Evolutionary conservation across 768 basidiomycete genomes (phyloP).

Genomic region (Cubamyces sp.): DNA sequence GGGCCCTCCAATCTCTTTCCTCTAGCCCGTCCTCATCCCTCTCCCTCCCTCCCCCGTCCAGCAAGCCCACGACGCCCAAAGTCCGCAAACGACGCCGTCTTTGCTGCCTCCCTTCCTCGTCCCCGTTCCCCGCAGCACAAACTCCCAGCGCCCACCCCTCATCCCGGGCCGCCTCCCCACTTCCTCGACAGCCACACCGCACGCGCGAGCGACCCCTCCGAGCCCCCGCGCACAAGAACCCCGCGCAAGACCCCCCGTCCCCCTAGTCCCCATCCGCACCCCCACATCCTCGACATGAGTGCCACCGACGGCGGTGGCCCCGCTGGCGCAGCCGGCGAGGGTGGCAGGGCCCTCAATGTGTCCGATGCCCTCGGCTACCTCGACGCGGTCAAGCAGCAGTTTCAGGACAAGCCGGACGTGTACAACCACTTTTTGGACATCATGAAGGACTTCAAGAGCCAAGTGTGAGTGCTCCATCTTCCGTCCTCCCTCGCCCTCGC

Average conservation of each 20-base stretch:
- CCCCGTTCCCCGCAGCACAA: conserved; percentile 13
- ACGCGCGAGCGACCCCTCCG: conserved; percentile 19
- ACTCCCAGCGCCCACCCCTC: conserved; percentile 23
- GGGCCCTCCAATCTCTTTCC: conserved; percentile 13
- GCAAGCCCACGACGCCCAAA: conserved; percentile 9
- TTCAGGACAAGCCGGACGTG: conserved; percentile 87
- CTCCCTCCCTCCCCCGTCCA: conserved; percentile 3
- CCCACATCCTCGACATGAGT: conserved; percentile 16
- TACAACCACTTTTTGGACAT: conserved; percentile 95
- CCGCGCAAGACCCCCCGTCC: conserved; percentile 20
- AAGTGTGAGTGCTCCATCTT: conserved; percentile 61
- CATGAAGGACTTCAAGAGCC: conserved; percentile 99
- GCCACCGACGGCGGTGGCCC: conserved; percentile 20
- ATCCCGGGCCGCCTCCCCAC: conserved; percentile 17
- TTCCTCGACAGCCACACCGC: conserved; percentile 20
- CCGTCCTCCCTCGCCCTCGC: neutral
- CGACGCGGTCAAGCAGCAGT: conserved; percentile 92
- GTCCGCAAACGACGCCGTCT: conserved; percentile 8
- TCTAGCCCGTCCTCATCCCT: conserved; percentile 9
- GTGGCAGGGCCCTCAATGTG: conserved; percentile 75
- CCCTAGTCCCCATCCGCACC: conserved; percentile 22
- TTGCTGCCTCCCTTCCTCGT: neutral
- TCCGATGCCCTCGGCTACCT: conserved; percentile 93
- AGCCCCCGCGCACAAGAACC: conserved; percentile 18
- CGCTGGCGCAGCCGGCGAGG: conserved; percentile 17